Base-by-base conservation (phyloP, 352 stramenopile species). In the Phytopythium boreale region DNA sequence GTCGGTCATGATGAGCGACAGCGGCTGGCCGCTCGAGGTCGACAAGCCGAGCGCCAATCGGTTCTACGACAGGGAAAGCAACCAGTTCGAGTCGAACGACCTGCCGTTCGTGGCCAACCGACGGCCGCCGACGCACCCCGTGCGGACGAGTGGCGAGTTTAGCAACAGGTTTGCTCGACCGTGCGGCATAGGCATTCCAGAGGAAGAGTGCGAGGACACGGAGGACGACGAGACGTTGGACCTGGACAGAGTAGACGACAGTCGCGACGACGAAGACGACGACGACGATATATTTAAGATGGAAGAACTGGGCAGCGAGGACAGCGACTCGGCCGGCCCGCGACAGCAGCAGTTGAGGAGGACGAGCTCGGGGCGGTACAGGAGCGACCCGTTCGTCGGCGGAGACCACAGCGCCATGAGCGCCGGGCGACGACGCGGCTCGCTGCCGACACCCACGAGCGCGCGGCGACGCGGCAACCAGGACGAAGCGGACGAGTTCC, bases 261-360 rank as follows among this genome's bases (percentile, higher is more conserved):
- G 52, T 22, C 52, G 31, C 24, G 64, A 67, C 1, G 67, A 73
- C 41, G 66, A 59, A 59, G 74, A 81, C 37, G 67, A 68, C 15
- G 68, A 85, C 22, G 76, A 79, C 34, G 77, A 77, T 59, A 92
- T 92, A 79, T 92, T 92, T 78, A 80, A 80, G 66, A 92, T 92
- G 84, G 84, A 92, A 37, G 66, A 65, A 70, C 69, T 85, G 59
- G 61, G 29, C 41, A 67, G 36, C 44, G 47, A 64, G 57, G 61
- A 44, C 41, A 67, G 41, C 50, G 51, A 67, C 55, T 61, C 46
- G 62, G 67, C 61, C 24, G 50, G 55, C 44, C n/a, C 46, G 17
- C 29, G 22, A 26, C 46, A 6, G 12, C 46, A 52, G 22, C 31
- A 59, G 31, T 19, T 59, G 29, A 43, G 36, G 20, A 65, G 56